Evolutionary conservation across 163 green algal genomes (phyloP).

Genomic region (Scenedesmus sp.): DNA sequence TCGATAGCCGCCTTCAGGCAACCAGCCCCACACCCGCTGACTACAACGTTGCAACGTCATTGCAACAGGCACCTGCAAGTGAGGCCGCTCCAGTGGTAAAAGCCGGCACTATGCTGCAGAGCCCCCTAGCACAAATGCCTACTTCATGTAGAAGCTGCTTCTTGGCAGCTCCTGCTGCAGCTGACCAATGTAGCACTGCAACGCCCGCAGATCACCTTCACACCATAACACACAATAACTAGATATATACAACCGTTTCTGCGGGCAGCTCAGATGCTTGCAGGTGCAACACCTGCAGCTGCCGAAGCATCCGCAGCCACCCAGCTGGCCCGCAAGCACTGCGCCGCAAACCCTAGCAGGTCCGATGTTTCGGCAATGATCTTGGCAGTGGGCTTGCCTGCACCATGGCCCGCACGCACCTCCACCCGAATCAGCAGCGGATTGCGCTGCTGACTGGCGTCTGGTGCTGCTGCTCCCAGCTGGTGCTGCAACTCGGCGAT

Average conservation of each 20-base stretch:
- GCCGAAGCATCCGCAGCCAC: not conserved
- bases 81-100: too few species aligned
- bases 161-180: too few species aligned
- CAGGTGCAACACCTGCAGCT: not conserved
- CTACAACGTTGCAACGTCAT: too few species aligned
- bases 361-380: constrained; percentile 83
- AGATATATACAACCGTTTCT: too few species aligned
- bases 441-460: constrained; percentile 75
- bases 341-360: constrained; percentile 82
- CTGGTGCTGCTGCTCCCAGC: constrained; percentile 58
- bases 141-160: too few species aligned
- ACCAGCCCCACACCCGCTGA: too few species aligned
- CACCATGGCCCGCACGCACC: constrained; percentile 86
- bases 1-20: too few species aligned
- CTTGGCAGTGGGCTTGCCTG: constrained; percentile 94
- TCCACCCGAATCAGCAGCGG: constrained; percentile 79
- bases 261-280: not conserved
- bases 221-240: not conserved
- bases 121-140: too few species aligned
- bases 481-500: constrained; percentile 87
- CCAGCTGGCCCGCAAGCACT: constrained; percentile 73
- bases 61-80: too few species aligned
- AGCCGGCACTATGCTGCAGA: too few species aligned
- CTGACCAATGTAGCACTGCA: not conserved
- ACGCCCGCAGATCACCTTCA: not conserved